These are phyloP conservation scores for Diphasiastrum complanatum DNA, from an alignment of 83 land plant species.

Conservation along the genomic window DNA sequence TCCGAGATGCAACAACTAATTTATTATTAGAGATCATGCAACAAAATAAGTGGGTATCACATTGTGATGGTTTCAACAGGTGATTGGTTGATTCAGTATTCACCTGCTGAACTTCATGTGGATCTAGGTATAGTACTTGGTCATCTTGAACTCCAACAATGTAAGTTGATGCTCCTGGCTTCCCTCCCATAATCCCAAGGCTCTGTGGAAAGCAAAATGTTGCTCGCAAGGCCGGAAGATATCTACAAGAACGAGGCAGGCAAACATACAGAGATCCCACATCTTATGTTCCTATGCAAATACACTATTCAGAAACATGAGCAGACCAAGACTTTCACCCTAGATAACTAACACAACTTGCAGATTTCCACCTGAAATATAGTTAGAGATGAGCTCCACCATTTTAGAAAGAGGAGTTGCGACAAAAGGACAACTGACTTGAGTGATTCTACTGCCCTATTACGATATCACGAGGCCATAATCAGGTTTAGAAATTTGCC, in stretches of 20 bases:
- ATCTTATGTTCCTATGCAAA: not conserved
- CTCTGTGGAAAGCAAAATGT: constrained; percentile 94
- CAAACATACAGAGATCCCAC: not conserved
- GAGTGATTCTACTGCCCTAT: too few relatives aligned
- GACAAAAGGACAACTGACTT: too few relatives aligned
- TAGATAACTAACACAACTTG: not conserved
- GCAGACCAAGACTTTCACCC: not conserved
- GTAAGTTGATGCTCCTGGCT: constrained; percentile 93
- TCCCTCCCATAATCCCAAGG: constrained; percentile 92
- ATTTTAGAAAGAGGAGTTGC: not conserved
- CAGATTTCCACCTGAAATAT: not conserved
- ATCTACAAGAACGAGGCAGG: constrained; percentile 36
- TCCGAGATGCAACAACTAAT: too few relatives aligned
- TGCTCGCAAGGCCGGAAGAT: constrained; percentile 62
- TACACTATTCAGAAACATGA: not conserved
- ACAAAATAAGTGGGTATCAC: too few relatives aligned
- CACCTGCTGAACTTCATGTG: constrained; percentile 93
- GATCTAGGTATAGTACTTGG: constrained; percentile 89
- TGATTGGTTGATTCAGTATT: too few relatives aligned
- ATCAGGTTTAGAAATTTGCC: too few relatives aligned
- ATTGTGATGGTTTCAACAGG: too few relatives aligned
- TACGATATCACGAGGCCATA: too few relatives aligned
- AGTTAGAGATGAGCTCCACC: not conserved
- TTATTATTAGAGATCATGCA: too few relatives aligned
- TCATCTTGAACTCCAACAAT: constrained; percentile 92